phyloP scores from a whole-genome alignment of 2,329 filamentous ascomycete genomes.

The Aspergillus viridinutans region DNA sequence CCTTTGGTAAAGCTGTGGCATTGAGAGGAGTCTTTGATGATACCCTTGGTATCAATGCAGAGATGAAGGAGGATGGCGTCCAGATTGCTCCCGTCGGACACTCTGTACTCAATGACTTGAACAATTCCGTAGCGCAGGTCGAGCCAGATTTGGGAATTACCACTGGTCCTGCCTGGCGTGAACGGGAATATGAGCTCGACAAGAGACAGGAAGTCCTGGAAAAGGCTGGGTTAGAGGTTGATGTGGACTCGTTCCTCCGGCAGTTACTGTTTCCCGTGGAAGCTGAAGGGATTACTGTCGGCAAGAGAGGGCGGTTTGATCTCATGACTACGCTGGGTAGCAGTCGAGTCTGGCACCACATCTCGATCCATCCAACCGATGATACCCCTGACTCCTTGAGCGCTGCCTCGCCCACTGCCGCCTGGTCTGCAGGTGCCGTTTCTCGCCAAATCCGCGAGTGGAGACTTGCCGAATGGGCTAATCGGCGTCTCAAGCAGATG shows the following conservation, averaged over 20 bases:
- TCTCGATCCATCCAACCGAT: conserved; percentile 87
- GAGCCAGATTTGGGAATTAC: conserved; percentile 75
- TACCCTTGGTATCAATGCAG: conserved; percentile 82
- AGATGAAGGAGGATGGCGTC: conserved; percentile 95
- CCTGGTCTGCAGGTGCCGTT: conserved; percentile 89
- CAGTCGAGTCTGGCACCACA: conserved; percentile 92
- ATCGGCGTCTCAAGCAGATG: conserved; percentile 80
- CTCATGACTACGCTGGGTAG: conserved; percentile 69
- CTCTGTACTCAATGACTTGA: conserved; percentile 83
- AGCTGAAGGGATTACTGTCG: conserved; percentile 74
- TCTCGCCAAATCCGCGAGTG: conserved; percentile 90
- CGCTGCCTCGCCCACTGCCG: conserved; percentile 66
- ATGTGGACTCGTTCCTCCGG: conserved; percentile 77
- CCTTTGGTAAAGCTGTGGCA: conserved; percentile 79
- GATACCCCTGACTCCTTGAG: conserved; percentile 70
- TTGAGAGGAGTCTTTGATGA: conserved; percentile 93
- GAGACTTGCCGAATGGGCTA: conserved; percentile 94
- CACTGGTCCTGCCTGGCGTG: conserved; percentile 61
- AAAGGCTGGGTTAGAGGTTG: conserved; percentile 76
- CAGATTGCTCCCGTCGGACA: conserved; percentile 69
- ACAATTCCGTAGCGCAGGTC: conserved; percentile 70
- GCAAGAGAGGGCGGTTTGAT: conserved; percentile 73
- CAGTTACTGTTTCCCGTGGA: conserved; percentile 74
- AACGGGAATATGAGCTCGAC: conserved; percentile 74
- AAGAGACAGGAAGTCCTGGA: conserved; percentile 79